A percentile compares a stretch with the other conserved stretches of the same genome.
Evolutionary conservation across 768 basidiomycete species (phyloP).

Genomic region (Mycena haematopus): DNA sequence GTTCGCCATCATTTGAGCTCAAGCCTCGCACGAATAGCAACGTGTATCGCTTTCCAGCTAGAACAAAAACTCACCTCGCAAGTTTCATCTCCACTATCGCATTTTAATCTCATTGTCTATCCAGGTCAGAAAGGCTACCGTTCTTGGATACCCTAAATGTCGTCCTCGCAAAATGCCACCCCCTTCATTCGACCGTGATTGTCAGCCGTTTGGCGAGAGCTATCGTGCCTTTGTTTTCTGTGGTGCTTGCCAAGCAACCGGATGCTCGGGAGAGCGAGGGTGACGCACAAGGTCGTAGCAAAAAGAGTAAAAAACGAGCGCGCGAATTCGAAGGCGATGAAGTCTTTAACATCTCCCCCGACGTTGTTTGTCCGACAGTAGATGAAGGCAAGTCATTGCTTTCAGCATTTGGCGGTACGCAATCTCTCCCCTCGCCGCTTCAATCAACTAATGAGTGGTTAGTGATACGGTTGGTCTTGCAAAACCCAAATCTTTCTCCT

Average conservation of each 20-base stretch:
- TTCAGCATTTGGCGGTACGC: slow-evolving; percentile 63
- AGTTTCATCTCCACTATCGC: slow-evolving; percentile 30
- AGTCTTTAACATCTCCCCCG: slow-evolving; percentile 58
- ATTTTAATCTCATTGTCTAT: slow-evolving; percentile 15
- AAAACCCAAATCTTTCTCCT: slow-evolving; percentile 55
- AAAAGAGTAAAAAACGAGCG: slow-evolving; percentile 71
- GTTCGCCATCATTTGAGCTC: slow-evolving; percentile 60
- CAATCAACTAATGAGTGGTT: not conserved
- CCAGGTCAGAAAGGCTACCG: slow-evolving; percentile 45
- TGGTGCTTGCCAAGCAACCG: slow-evolving; percentile 51
- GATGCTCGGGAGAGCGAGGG: slow-evolving; percentile 36
- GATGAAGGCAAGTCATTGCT: slow-evolving; percentile 62
- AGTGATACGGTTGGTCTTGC: slow-evolving; percentile 60
- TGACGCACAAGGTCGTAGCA: slow-evolving; percentile 40
- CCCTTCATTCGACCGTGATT: slow-evolving; percentile 54
- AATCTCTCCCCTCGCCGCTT: not conserved
- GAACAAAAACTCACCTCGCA: slow-evolving; percentile 62
- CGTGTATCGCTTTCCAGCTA: slow-evolving; percentile 61
- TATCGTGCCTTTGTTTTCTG: slow-evolving; percentile 54
- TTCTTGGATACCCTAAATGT: slow-evolving; percentile 53
- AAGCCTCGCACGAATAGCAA: slow-evolving; percentile 57
- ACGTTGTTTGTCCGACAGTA: slow-evolving; percentile 53
- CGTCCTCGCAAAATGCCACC: slow-evolving; percentile 51
- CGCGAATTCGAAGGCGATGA: slow-evolving; percentile 80
- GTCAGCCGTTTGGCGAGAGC: slow-evolving; percentile 61